These are phyloP conservation scores for Suillus discolor DNA, from an alignment of 768 basidiomycete species.

Conservation along the genomic window DNA sequence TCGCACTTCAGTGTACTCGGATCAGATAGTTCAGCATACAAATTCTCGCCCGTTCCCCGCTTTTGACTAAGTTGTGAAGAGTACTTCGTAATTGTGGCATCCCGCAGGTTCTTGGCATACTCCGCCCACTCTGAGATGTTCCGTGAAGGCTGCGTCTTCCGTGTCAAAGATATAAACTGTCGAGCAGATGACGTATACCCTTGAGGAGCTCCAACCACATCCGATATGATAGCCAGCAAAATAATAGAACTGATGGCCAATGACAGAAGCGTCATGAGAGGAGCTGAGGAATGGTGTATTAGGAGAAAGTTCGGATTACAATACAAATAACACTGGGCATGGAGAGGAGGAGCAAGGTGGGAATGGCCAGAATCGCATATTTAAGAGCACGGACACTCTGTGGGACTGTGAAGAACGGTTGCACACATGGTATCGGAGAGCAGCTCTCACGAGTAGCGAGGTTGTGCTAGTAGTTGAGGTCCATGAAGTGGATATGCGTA, in stretches of 20 bases:
- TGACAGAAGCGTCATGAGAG: conserved; percentile 14
- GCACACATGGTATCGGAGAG: neutral
- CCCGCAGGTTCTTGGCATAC: conserved; percentile 50
- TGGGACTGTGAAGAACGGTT: neutral
- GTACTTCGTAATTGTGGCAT: conserved; percentile 51
- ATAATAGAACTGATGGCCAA: conserved; percentile 15
- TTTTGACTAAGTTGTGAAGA: conserved; percentile 32
- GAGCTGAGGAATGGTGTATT: conserved; percentile 6
- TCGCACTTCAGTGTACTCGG: conserved; percentile 8
- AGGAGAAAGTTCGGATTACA: conserved; percentile 13
- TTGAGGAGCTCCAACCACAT: conserved; percentile 18
- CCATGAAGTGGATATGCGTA: too few relatives aligned
- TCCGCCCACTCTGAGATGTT: conserved; percentile 24
- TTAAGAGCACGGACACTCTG: conserved; percentile 12
- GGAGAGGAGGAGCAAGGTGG: conserved; percentile 10
- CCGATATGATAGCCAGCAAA: conserved; percentile 15
- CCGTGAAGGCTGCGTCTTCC: conserved; percentile 15
- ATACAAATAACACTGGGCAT: conserved; percentile 10
- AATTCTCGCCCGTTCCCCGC: conserved; percentile 49
- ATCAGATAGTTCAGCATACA: conserved; percentile 33
- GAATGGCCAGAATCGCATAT: conserved; percentile 13
- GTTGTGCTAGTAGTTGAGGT: neutral
- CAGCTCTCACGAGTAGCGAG: neutral
- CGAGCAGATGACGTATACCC: conserved; percentile 15
- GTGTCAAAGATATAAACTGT: conserved; percentile 25